phyloP scores from a whole-genome alignment of 169 alveolate species.

The Plasmodium inui region DNA sequence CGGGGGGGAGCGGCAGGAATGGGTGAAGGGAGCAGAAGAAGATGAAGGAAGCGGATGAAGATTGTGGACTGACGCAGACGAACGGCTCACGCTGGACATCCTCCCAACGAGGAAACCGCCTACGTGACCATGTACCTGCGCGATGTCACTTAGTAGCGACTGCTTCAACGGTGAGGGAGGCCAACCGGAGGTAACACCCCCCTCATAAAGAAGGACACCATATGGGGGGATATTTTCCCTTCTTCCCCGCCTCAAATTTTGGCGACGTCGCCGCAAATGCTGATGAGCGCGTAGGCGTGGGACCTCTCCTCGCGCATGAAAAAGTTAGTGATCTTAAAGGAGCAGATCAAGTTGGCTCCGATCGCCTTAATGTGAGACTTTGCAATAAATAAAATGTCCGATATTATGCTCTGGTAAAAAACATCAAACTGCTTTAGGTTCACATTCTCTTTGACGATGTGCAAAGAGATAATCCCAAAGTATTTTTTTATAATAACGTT shows the following conservation, averaged over 20 bases:
- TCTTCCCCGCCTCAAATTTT: slow-evolving; percentile 4
- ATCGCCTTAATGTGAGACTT: slow-evolving; percentile 71
- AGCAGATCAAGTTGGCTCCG: slow-evolving; percentile 69
- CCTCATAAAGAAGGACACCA: neutral
- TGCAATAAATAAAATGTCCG: slow-evolving; percentile 57
- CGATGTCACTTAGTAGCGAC: neutral
- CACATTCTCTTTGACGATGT: slow-evolving; percentile 51
- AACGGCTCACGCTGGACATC: neutral
- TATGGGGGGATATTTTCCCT: no score
- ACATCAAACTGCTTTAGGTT: slow-evolving; percentile 61
- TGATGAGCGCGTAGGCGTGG: slow-evolving; percentile 75
- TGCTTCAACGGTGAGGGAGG: neutral
- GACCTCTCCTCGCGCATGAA: slow-evolving; percentile 70
- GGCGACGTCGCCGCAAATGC: slow-evolving; percentile 77
- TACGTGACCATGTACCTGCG: neutral
- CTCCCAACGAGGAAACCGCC: neutral
- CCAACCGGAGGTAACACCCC: neutral
- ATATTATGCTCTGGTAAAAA: slow-evolving; percentile 70
- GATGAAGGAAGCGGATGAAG: neutral
- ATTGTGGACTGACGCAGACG: no score
- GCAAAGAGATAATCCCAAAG: slow-evolving; percentile 69
- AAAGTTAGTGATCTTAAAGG: slow-evolving; percentile 63
- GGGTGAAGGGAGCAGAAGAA: neutral
- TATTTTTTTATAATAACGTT: slow-evolving; percentile 67
- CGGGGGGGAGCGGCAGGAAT: neutral